phyloP scores from a whole-genome alignment of 1,139 yeast species.

The Meyerozyma smithsonii region DNA sequence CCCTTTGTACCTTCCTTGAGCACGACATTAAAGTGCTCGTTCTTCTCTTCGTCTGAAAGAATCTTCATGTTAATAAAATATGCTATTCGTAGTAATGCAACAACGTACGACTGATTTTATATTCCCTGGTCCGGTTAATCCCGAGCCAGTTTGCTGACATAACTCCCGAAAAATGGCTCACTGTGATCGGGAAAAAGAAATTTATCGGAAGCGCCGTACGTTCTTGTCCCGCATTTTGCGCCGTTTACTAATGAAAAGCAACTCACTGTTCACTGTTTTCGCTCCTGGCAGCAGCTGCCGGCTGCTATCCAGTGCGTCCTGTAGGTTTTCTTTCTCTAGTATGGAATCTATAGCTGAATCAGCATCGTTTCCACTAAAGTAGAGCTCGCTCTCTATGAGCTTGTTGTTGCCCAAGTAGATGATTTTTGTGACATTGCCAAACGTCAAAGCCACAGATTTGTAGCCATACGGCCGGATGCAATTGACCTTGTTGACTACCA shows the following conservation, averaged over 20 bases:
- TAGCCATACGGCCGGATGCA: conserved; percentile 61
- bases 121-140: background rate
- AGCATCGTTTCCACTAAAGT: conserved; percentile 31
- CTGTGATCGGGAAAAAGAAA: background rate
- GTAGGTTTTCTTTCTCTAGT: conserved; percentile 11
- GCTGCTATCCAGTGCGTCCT: conserved; percentile 25
- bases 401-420: conserved; percentile 65
- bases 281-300: conserved; percentile 14
- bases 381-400: conserved; percentile 38
- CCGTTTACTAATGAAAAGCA: conserved; percentile 48
- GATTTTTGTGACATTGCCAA: conserved; percentile 68
- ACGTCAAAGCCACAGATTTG: conserved; percentile 68
- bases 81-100: background rate
- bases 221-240: conserved; percentile 30
- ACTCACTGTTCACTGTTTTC: conserved; percentile 18
- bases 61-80: conserved; percentile 49
- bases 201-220: background rate
- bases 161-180: background rate
- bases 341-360: conserved; percentile 18
- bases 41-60: conserved; percentile 58
- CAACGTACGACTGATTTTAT: background rate
- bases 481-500: conserved; percentile 40
- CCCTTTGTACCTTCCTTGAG: conserved; percentile 63
- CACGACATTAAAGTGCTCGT: conserved; percentile 56
- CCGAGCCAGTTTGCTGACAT: background rate